Conservation (phyloP, 768 basidiomycete species). For the Lenzites betulinus region DNA sequence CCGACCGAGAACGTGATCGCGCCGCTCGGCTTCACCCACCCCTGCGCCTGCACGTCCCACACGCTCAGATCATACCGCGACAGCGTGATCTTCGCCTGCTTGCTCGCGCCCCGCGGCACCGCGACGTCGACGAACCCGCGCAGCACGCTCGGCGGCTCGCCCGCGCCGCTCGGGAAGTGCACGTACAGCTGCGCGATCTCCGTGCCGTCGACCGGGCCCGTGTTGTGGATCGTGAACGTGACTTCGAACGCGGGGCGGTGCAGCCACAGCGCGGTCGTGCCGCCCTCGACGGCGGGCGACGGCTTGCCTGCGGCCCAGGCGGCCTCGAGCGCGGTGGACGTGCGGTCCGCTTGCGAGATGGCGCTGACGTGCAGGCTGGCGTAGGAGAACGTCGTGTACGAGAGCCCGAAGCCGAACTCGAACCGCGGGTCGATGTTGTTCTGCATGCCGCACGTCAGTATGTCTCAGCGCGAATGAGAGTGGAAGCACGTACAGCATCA, state of each 20-base stretch:
- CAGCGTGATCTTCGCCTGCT: conserved; percentile 53
- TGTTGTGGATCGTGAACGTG: conserved; percentile 67
- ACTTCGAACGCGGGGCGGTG: conserved; percentile 66
- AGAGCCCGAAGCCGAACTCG: conserved; percentile 89
- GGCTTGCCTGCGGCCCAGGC: conserved; percentile 64
- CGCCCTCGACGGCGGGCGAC: conserved; percentile 55
- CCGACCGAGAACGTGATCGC: conserved; percentile 64
- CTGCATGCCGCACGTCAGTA: conserved; percentile 30
- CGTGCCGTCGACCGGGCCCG: conserved; percentile 54
- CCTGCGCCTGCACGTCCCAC: conserved; percentile 75
- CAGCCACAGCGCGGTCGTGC: conserved; percentile 66
- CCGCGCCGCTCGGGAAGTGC: conserved; percentile 55
- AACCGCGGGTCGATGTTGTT: conserved; percentile 76
- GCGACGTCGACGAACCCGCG: conserved; percentile 68
- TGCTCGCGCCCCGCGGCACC: conserved; percentile 48
- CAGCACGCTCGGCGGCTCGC: conserved; percentile 69
- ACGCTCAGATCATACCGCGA: conserved; percentile 72
- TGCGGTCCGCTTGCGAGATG: conserved; percentile 38
- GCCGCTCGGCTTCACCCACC: conserved; percentile 73
- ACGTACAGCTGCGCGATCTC: conserved; percentile 79
- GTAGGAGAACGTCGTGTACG: conserved; percentile 83
- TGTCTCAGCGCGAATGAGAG: background rate
- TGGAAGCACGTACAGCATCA: conserved; percentile 33
- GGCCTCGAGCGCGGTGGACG: conserved; percentile 42
- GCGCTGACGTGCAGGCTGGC: conserved; percentile 52